Evolutionary conservation across 2,329 filamentous ascomycete genomes (phyloP), one percentile per base, ranked within the genome.

Genomic region (Helicocarpus griseus): DNA sequence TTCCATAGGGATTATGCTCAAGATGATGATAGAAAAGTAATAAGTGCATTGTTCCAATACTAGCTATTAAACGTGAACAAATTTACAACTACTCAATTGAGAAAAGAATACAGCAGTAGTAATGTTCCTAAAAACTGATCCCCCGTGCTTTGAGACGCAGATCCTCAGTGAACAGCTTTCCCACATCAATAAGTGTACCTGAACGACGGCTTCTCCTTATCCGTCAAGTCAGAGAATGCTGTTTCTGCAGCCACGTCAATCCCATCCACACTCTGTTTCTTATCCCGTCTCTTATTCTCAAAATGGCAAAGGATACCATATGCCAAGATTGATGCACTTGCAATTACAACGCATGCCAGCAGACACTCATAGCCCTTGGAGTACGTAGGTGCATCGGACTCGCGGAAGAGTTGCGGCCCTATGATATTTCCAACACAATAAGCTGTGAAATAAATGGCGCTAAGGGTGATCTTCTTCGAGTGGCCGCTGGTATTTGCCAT

Each of bases 381-480:
- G 31, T 49, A 49, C 24, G n/a, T 24, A 5, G 72, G 72, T 5
- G 70, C 69, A 53, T 74, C 62, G 4, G 58, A 54, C 9, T 58
- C 60, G 46, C 69, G 67, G 55, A 74, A 74, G 0, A 71, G 62
- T 54, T 73, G 72, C 11, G 72, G 71, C 0, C 70, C 71, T 17
- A 73, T 58, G 21, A 74, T 69, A 52, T 73, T 74, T 5, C 70
- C 71, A 6, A 66, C 58, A 35, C 68, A 69, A 54, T 71, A 74
- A 22, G 66, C 62, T 21, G 74, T 62, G 38, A 75, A 69, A 5
- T 69, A 65, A 6, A 76, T 55, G 0, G 73, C 73, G 24, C 69
- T 73, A 3, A 71, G 66, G 0, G 73, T 74, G 9, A 72, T 70
- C 49, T 73, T 72, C 58, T 77, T 77, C 0, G 72, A 73, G 50